Evolutionary conservation across 805 yeast genomes (phyloP).

Genomic region (Candida gorgasii): DNA sequence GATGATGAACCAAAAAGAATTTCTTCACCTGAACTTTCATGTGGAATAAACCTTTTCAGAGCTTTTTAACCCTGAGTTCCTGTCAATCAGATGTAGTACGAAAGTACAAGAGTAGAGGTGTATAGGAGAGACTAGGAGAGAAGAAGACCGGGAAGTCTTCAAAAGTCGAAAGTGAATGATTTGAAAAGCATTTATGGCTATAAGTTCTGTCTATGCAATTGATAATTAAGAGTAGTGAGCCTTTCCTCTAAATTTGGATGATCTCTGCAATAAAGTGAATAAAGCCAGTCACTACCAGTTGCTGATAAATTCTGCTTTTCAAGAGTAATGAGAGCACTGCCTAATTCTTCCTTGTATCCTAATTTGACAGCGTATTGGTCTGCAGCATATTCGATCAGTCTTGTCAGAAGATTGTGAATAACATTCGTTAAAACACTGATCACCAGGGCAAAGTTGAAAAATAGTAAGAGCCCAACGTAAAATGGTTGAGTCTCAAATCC

Average conservation of each 20-base stretch:
- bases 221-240: too few relatives aligned
- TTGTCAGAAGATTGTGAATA: conserved; percentile 2
- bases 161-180: too few relatives aligned
- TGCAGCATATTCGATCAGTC: conserved; percentile 7
- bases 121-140: too few relatives aligned
- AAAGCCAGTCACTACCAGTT: conserved; percentile 8
- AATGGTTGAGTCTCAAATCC: conserved; percentile 8
- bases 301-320: conserved; percentile 7
- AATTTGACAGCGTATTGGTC: conserved; percentile 5
- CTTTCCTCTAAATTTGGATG: conserved; percentile 11
- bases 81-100: conserved; percentile 1
- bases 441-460: background rate
- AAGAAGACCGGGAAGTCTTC: too few relatives aligned
- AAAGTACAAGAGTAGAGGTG: background rate
- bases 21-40: conserved; percentile 69
- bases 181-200: too few relatives aligned
- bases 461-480: conserved; percentile 7
- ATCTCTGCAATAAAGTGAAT: conserved; percentile 2
- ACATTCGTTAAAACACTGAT: conserved; percentile 1
- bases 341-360: conserved; percentile 5
- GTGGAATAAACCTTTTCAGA: conserved; percentile 57
- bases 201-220: too few relatives aligned
- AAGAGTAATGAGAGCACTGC: conserved; percentile 3
- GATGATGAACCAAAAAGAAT: conserved; percentile 50
- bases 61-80: conserved; percentile 70